Base-by-base conservation (phyloP, 2,329 filamentous ascomycete genomes). In the Hymenoscyphus linearis region DNA sequence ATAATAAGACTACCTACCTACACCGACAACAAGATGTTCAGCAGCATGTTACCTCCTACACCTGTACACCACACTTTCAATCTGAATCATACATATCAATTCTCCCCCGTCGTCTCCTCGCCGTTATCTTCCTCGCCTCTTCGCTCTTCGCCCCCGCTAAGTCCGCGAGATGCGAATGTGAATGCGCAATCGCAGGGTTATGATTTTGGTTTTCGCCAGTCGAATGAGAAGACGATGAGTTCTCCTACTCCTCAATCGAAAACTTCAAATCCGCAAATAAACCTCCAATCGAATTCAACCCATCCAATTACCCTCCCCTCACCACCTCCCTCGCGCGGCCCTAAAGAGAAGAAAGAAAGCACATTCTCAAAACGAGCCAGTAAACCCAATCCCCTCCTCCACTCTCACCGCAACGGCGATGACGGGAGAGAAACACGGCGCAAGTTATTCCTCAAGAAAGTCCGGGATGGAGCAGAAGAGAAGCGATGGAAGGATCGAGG, bases 361-460 rank as follows among this genome's bases (percentile, higher is more conserved):
- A 47, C 58, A 5, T 71, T 65, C 55, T 67, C 66, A 25, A 70
- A 82, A 63, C 80, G 85, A 16, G 77, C 78, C 14, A 75, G 80
- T 59, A 87, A 87, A 63, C 79, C 81, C 37, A 90, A 88, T 64
- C 88, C 87, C 0, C 68, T 88, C 6, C 75, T 86, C 18, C 81
- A 82, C 65, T 82, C 76, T 63, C 80, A 84, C 57, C 76, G 55
- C 10, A 63, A 65, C 14, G 53, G 56, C 3, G 62, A 57, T 6
- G 64, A 65, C 16, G 58, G 57, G 3, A 58, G 85, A 60, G 86
- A 90, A 70, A 78, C 82, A 59, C 78, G 90, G 61, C 79, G 89
- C 54, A 82, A 83, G 35, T 77, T 88, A 60, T 93, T 93, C 68
- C 76, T 93, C 62, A 84, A 85, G 70, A 88, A 81, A 57, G 85